Conservation (phyloP, 192 early-diverging fungal genomes). For the Gonapodya sp. region DNA sequence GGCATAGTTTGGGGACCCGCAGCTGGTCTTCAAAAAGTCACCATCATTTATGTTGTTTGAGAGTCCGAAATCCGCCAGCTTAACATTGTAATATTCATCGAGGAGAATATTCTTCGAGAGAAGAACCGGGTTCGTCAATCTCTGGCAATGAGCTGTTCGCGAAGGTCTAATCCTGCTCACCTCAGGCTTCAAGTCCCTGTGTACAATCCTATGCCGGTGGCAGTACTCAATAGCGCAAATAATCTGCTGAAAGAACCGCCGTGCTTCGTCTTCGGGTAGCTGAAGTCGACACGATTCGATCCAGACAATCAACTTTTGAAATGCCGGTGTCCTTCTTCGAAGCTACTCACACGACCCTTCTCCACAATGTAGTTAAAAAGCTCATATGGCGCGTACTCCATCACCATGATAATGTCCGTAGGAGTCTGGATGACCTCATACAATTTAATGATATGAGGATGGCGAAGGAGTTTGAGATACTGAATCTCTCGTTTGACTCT, state of each 20-base stretch:
- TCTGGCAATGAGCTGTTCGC: slow-evolving; percentile 31
- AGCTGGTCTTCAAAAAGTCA: slow-evolving; percentile 77
- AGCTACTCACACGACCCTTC: slow-evolving; percentile 10
- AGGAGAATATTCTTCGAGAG: slow-evolving; percentile 53
- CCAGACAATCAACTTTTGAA: neutral
- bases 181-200: slow-evolving; percentile 73
- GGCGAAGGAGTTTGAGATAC: slow-evolving; percentile 85
- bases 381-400: slow-evolving; percentile 67
- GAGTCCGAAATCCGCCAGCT: slow-evolving; percentile 97
- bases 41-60: slow-evolving; percentile 86
- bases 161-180: neutral
- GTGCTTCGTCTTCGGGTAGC: slow-evolving; percentile 14
- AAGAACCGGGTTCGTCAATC: neutral
- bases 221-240: slow-evolving; percentile 16
- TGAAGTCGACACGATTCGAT: neutral
- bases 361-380: slow-evolving; percentile 72
- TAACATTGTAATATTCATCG: slow-evolving; percentile 84
- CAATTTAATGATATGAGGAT: slow-evolving; percentile 98
- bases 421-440: slow-evolving; percentile 96
- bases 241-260: slow-evolving; percentile 16
- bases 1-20: slow-evolving; percentile 77
- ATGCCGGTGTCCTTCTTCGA: neutral
- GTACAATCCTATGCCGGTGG: slow-evolving; percentile 18
- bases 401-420: slow-evolving; percentile 93
- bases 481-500: slow-evolving; percentile 96